Base-by-base conservation (phyloP, 2,329 filamentous ascomycete species). In the Arthrinium puccinioides region DNA sequence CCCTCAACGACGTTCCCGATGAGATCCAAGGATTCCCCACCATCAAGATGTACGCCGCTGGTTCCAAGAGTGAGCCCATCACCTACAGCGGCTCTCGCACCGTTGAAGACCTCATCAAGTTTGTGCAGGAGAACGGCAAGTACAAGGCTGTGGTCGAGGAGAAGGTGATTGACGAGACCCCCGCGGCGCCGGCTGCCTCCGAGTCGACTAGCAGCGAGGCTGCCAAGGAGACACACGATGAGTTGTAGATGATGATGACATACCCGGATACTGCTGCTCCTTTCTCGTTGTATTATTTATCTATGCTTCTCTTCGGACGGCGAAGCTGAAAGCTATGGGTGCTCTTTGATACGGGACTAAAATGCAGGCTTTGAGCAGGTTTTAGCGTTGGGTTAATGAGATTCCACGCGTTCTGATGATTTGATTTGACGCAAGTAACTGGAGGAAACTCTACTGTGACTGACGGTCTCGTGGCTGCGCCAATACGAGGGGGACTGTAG, bases 11-110 rank as follows among this genome's bases (percentile, higher is more conserved):
- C 55, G 87, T 97, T 41, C 92, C 92, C 41, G 90, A 97, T 65
- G 87, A 95, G 70, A 87, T 98, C 58, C 79, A 87, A 65, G 92
- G 92, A 47, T 98, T 98, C 84, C 92, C 92, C 40, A 98, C 92
- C 63, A 96, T 98, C 78, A 97, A 97, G 79, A 79, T 98, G 51
- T 98, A 80, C 84, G 79, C 87, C 47, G 92, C 92, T 53, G 89
- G 88, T 56, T 74, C 76, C 66, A 98, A 98, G 81, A 74, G 76
- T 57, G 71, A 79, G 51, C 86, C 92, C 42, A 65, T 96, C 46
- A 87, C 87, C 53, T 98, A 96, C 78, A 76, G 73, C 48, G 92
- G 92, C 53, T 77, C 82, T 48, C 87, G 92, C 56, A 92, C 87
- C 38, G 70, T 96, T 39, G 87, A 95, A 70, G 92, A 97, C 61